phyloP scores from a whole-genome alignment of 2,329 filamentous ascomycete species.

The Xylaria hypoxylon region DNA sequence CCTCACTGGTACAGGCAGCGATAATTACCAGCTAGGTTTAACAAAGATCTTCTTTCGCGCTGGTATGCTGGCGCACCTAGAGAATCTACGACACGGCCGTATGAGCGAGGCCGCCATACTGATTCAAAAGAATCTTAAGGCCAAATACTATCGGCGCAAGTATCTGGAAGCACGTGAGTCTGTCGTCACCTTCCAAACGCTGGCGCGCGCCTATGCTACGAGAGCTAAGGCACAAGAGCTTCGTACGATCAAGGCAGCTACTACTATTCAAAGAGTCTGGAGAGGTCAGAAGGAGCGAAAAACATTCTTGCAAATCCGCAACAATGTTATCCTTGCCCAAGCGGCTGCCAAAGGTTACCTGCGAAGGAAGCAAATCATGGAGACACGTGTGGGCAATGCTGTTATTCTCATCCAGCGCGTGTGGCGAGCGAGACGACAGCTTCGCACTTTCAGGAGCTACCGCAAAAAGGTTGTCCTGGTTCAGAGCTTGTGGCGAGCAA shows the following conservation, averaged over 20 bases:
- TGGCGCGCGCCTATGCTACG: constrained; percentile 80
- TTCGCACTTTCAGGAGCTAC: constrained; percentile 87
- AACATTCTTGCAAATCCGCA: constrained; percentile 79
- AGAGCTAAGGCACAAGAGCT: constrained; percentile 82
- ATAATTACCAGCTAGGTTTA: constrained; percentile 97
- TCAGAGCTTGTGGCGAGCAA: constrained; percentile 94
- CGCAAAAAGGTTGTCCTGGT: constrained; percentile 89
- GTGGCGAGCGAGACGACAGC: constrained; percentile 84
- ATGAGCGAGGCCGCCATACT: constrained; percentile 95
- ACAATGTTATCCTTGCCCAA: constrained; percentile 88
- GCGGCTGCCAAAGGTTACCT: constrained; percentile 92
- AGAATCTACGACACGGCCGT: constrained; percentile 89
- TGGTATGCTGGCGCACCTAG: constrained; percentile 97
- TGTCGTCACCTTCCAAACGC: constrained; percentile 83
- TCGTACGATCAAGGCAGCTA: constrained; percentile 86
- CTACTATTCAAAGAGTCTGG: constrained; percentile 95
- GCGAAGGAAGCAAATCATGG: constrained; percentile 89
- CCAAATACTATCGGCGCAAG: constrained; percentile 92
- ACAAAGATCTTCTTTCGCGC: constrained; percentile 99
- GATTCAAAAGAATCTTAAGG: constrained; percentile 98
- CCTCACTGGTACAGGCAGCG: constrained; percentile 76
- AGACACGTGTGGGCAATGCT: constrained; percentile 92
- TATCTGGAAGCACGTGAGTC: constrained; percentile 89
- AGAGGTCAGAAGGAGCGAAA: constrained; percentile 91
- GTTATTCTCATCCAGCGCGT: constrained; percentile 89